These are phyloP conservation scores for Nemania serpens DNA, from an alignment of 2,329 filamentous ascomycete species.

Conservation along the genomic window DNA sequence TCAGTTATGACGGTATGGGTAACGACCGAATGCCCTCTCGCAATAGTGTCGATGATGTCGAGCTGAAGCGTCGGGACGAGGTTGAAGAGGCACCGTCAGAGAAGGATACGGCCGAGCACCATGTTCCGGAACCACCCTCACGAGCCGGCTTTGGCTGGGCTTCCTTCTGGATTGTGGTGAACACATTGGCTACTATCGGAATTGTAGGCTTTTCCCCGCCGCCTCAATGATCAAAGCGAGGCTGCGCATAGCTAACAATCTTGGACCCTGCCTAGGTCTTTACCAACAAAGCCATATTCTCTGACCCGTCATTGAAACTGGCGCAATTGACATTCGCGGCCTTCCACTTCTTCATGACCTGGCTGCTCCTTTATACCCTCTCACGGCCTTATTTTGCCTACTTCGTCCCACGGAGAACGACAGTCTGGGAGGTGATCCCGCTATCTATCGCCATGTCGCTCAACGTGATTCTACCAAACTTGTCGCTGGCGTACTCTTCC, in stretches of 20 bases:
- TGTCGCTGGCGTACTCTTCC: conserved; percentile 69
- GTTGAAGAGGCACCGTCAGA: conserved; percentile 48
- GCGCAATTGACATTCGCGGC: conserved; percentile 69
- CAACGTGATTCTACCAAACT: conserved; percentile 71
- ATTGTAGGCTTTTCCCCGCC: conserved; percentile 53
- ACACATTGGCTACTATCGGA: conserved; percentile 65
- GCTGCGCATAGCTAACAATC: conserved; percentile 5
- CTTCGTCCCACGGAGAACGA: conserved; percentile 61
- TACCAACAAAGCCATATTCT: conserved; percentile 73
- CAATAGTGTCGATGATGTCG: conserved; percentile 44
- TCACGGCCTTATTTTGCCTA: conserved; percentile 62
- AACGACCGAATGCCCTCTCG: conserved; percentile 40
- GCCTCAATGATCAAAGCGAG: neutral
- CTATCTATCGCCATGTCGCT: conserved; percentile 70
- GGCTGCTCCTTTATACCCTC: conserved; percentile 63
- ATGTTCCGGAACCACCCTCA: conserved; percentile 39
- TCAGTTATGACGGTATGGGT: conserved; percentile 39
- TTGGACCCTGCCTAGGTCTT: conserved; percentile 57
- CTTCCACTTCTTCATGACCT: conserved; percentile 72
- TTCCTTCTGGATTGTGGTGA: conserved; percentile 62
- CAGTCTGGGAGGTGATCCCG: conserved; percentile 62
- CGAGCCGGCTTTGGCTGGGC: conserved; percentile 46
- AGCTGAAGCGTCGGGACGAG: conserved; percentile 43
- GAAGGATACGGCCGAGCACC: conserved; percentile 41
- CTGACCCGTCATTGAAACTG: conserved; percentile 62